Percentiles rank a stretch among this genome's conserved stretches.
These are phyloP conservation scores for Moesziomyces globuligerus DNA, from an alignment of 1,284 basidiomycete species.

Conservation along the genomic window DNA sequence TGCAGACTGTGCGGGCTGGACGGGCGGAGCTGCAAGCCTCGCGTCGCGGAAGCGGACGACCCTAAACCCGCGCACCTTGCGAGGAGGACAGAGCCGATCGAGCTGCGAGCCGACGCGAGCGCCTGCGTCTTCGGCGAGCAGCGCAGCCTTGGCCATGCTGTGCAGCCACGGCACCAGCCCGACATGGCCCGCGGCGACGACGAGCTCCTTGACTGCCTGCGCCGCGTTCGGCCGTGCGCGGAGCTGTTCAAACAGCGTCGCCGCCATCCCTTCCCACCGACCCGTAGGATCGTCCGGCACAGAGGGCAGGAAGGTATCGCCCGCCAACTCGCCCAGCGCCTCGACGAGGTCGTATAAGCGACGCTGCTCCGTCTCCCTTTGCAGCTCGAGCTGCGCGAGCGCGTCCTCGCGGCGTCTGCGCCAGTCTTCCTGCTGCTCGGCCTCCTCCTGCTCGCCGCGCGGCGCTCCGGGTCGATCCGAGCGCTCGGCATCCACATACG, in stretches of 20 bases:
- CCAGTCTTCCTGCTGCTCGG: constrained; percentile 73
- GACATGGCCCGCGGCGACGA: constrained; percentile 12
- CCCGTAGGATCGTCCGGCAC: constrained; percentile 26
- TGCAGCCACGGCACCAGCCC: constrained; percentile 21
- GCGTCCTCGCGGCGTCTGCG: constrained; percentile 70
- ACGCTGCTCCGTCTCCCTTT: constrained; percentile 18
- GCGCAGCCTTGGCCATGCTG: constrained; percentile 10
- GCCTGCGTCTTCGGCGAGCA: constrained; percentile 11
- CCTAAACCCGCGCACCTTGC: constrained; percentile 82
- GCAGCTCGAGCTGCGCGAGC: constrained; percentile 20
- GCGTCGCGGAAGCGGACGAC: constrained; percentile 81
- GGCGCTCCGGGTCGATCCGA: constrained; percentile 62
- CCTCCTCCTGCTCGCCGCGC: constrained; percentile 73
- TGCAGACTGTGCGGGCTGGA: background rate
- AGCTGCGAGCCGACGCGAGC: constrained; percentile 7
- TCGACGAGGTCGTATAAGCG: constrained; percentile 39
- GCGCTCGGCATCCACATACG: constrained; percentile 65
- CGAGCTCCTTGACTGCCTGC: constrained; percentile 22
- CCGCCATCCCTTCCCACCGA: constrained; percentile 18
- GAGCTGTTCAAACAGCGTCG: constrained; percentile 20
- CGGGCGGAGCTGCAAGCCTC: constrained; percentile 18
- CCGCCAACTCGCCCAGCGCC: constrained; percentile 18
- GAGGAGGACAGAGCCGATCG: constrained; percentile 78
- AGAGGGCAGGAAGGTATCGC: constrained; percentile 28
- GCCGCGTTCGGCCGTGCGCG: constrained; percentile 9